phyloP scores from a whole-genome alignment of 1,139 yeast species.

The Wickerhamiella pararugosa region DNA sequence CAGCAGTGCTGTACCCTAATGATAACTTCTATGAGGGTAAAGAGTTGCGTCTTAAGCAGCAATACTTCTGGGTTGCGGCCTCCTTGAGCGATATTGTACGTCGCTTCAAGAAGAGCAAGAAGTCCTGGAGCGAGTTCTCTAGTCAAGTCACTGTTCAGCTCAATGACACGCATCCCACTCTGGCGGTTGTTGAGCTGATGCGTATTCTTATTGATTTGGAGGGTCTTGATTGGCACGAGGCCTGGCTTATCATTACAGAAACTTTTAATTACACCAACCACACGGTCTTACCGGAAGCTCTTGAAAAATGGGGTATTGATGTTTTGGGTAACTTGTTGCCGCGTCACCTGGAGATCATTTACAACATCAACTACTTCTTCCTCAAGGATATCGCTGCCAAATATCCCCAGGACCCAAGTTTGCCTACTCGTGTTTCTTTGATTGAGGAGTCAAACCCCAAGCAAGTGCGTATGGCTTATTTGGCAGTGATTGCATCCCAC shows the following conservation, averaged over 20 bases:
- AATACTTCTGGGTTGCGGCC: conserved; percentile 95
- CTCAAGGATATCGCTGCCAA: conserved; percentile 57
- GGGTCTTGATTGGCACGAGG: conserved; percentile 62
- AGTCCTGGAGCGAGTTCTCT: conserved; percentile 71
- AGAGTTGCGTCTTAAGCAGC: conserved; percentile 85
- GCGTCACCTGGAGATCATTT: conserved; percentile 81
- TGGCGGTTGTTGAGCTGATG: conserved; percentile 82
- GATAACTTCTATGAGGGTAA: conserved; percentile 87
- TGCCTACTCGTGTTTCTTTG: conserved; percentile 59
- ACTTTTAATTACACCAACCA: conserved; percentile 92
- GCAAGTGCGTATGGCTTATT: conserved; percentile 81
- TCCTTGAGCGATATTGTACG: conserved; percentile 83
- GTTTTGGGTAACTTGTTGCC: conserved; percentile 68
- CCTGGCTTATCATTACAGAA: conserved; percentile 69
- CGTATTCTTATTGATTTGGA: conserved; percentile 76
- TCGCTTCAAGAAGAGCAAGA: conserved; percentile 67
- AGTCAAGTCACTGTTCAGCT: conserved; percentile 84
- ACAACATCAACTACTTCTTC: conserved; percentile 70
- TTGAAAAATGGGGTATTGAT: conserved; percentile 90
- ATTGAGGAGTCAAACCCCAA: conserved; percentile 72
- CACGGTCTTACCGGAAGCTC: conserved; percentile 88
- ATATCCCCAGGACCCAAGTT: conserved; percentile 54
- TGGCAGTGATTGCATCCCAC: conserved; percentile 87
- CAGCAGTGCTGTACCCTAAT: conserved; percentile 84
- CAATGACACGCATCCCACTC: conserved; percentile 90